A percentile compares a stretch with the other conserved stretches of the same genome.
These are phyloP conservation scores for Penicillium capsulatum DNA, from an alignment of 2,329 filamentous ascomycete genomes.

Conservation along the genomic window DNA sequence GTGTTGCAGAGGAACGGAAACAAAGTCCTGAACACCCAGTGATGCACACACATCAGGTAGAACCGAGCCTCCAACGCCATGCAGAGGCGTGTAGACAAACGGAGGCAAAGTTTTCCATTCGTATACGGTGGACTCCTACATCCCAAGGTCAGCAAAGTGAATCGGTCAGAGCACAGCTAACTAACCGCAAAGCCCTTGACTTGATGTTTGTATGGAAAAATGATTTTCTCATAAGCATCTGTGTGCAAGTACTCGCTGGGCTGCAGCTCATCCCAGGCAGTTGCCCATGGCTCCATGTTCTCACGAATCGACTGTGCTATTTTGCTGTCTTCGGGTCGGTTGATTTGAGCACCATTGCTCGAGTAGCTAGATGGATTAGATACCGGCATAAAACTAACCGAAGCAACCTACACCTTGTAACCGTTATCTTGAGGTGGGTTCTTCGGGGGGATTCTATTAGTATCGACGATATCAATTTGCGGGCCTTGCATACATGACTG, in stretches of 20 bases:
- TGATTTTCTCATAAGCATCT: constrained; percentile 27
- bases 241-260: constrained; percentile 30
- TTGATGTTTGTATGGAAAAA: constrained; percentile 28
- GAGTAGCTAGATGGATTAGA: constrained; percentile 47
- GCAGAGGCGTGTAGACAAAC: constrained; percentile 44
- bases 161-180: not conserved
- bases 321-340: constrained; percentile 56
- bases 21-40: constrained; percentile 33
- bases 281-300: constrained; percentile 50
- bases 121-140: constrained; percentile 32
- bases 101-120: constrained; percentile 26
- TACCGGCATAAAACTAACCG: constrained; percentile 11
- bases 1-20: constrained; percentile 45
- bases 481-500: constrained; percentile 47
- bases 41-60: constrained; percentile 34
- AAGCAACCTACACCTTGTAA: constrained; percentile 55
- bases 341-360: constrained; percentile 62
- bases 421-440: constrained; percentile 62
- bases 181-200: constrained; percentile 33
- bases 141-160: constrained; percentile 11
- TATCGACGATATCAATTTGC: not conserved
- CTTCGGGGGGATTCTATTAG: constrained; percentile 23
- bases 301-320: constrained; percentile 55
- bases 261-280: constrained; percentile 47
- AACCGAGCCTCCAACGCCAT: constrained; percentile 38